Base-by-base conservation (phyloP, 495 filamentous ascomycete genomes). In the Lasiosphaeria ovina region DNA sequence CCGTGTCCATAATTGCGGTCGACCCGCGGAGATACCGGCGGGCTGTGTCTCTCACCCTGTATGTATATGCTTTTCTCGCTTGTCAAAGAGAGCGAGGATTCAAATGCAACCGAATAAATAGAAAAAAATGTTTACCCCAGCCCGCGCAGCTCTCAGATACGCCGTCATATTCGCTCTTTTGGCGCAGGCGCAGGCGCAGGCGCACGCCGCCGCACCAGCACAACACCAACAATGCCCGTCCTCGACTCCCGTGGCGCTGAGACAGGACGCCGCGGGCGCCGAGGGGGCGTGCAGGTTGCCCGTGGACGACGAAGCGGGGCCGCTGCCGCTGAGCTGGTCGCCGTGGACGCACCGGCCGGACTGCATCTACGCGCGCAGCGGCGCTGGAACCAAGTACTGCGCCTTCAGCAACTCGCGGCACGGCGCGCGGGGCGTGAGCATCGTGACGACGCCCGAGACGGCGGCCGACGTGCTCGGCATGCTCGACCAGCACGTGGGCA, bases 261-360 rank as follows among this genome's bases (percentile, higher is more conserved):
- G 14, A 36, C 32, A 31, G 8, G 36, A 3, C 12, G 35, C 34
- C 24, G 31, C 14, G 11, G 3, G 16, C 12, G 24, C 24, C 24
- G 24, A 24, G 24, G 51, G 51, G 17, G 35, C 38, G 16, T 62
- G 60, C 35, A 12, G 9, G 12, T 32, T 44, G 8, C 47, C 47
- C 3, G 32, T 62, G n/a, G 60, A 62, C 50, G 54, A 62, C 38
- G 24, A 47, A 9, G 34, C 6, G 33, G 36, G 10, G 32, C 0
- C 51, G 5, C 2, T 9, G 8, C 51, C 47, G 12, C 5, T 49
- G 4, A 17, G 31, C 55, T 62, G 59, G 44, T 48, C 69, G 35
- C 74, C 74, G 0, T 78, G 73, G 76, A 75, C 71, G 12, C 72
- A 74, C 55, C 63, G 54, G 5, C 74, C 73, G 2, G 38, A 63